Conservation (phyloP, 345 rosid species). For the Arabis hirsuta region DNA sequence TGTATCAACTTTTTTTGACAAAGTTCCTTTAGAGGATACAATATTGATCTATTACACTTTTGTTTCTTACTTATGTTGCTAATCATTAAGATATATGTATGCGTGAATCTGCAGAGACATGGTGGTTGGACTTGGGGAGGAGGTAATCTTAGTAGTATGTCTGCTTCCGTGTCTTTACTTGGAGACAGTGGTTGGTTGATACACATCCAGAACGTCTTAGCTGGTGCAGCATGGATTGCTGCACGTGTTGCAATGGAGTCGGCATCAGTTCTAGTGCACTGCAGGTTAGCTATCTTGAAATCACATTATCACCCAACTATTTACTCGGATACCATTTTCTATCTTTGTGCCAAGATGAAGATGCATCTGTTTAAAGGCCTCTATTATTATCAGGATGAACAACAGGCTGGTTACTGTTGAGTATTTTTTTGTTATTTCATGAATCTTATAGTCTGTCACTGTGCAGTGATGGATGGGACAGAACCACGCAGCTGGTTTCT, state of each 20-base stretch:
- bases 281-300: slow-evolving; percentile 66
- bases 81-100: slow-evolving; percentile 16
- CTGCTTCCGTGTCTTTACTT: slow-evolving; percentile 97
- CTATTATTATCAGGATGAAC: slow-evolving; percentile 1
- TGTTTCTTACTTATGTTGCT: slow-evolving; percentile 16
- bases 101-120: slow-evolving; percentile 69
- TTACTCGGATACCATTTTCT: slow-evolving; percentile 9
- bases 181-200: slow-evolving; percentile 99
- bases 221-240: slow-evolving; percentile 99
- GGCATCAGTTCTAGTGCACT: slow-evolving; percentile 96
- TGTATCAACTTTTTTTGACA: not conserved
- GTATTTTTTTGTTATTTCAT: slow-evolving; percentile 21
- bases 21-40: not conserved
- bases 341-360: slow-evolving; percentile 12
- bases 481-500: slow-evolving; percentile 94
- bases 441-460: slow-evolving; percentile 30
- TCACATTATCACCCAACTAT: slow-evolving; percentile 19
- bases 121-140: slow-evolving; percentile 99
- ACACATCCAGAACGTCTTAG: slow-evolving; percentile 94
- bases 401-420: not conserved
- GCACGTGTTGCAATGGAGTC: slow-evolving; percentile 90
- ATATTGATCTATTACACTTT: slow-evolving; percentile 10
- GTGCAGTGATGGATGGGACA: slow-evolving; percentile 98
- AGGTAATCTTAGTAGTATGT: slow-evolving; percentile 98
- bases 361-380: slow-evolving; percentile 16